Base-by-base conservation (phyloP, 208 protist genomes). In the Crithidia bombi region DNA sequence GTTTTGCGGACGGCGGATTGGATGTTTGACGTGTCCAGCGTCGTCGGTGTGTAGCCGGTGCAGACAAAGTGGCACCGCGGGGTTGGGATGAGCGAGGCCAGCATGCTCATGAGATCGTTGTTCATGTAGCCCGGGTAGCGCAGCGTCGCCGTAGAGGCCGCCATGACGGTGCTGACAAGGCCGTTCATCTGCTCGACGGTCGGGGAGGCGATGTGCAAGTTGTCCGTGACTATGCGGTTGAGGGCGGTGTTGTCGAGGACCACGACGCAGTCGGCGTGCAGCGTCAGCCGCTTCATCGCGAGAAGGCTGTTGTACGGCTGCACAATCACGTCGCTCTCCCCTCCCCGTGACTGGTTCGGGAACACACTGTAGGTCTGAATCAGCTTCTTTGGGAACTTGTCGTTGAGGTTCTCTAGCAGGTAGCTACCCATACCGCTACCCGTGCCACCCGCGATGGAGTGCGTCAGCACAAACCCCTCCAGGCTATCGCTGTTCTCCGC, bases 241-340 rank as follows among this genome's bases (percentile, higher is more conserved):
- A 99, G 87, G 0, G 99, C 99, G 5, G 89, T 98, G 82, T 99
- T 99, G 84, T 99, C 99, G 0, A 99, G 83, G 10, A 99, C 98
- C 12, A 99, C 97, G 17, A 98, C 95, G 28, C 89, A 96, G 74
- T 99, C 98, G 12, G 98, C 98, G 65, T 99, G 93, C 26, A 98
- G 80, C 7, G 93, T 99, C 9, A 99, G 86, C 26, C 98, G 86
- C 80, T 99, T 99, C 21, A 99, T 89, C n/a, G 99, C 99, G 5
- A 99, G 83, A 10, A 99, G 64, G 21, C 96, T 98, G 78, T 99
- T 99, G 87, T 99, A 99, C n/a, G 99, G 98, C 83, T 99, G 98
- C 36, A 99, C 99, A 58, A 99, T 99, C 12, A 99, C 97, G 65
- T 99, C 98, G 57, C 75, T 90, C 43, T 90, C 86, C 14, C 84